Evolutionary conservation across 2,329 filamentous ascomycete species (phyloP), one percentile per base, ranked within the genome.

Genomic region (Alternaria tenuissima): DNA sequence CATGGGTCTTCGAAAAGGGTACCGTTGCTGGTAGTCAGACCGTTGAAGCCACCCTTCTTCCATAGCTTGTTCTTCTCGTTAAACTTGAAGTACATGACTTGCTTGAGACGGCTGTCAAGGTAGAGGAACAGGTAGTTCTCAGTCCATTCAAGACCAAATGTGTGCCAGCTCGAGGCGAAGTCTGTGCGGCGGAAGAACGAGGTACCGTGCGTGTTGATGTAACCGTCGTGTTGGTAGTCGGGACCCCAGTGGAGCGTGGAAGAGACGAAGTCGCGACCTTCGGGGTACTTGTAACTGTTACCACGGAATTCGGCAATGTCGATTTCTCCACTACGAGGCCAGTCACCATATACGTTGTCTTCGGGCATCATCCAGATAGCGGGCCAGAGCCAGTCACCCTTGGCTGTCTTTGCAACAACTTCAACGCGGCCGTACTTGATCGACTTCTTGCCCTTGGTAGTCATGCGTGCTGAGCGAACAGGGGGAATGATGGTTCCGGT

Each of bases 81-180:
- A 72, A 93, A 93, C 53, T 77, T 91, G 71, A 86, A 88, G 81
- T 92, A 94, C 59, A 92, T 84, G 44, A 94, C 91, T 76, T 94
- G 91, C 52, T 93, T 83, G 26, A 95, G 85, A 14, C 90, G 88
- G 58, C 85, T 89, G 82, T 94, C 90, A 80, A 95, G 84, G 76
- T 93, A 95, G 34, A 90, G 93, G 81, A 94, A 94, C 48, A 95
- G 79, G 75, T 95, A 94, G 76, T 94, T 93, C 67, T 94, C 85
- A 46, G 88, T 92, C 92, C 92, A 95, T 76, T 70, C 57, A 1
- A 74, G 59, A 7, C 92, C 92, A 69, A 88, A 95, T 0, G 86
- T 92, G 80, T 94, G 91, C 81, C 88, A 92, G 24, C 78, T 84
- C 0, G 83, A 79, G 18, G 88, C 80, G 78, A 90, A 95, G 1